Evolutionary conservation across 306 rosid species (phyloP).

Genomic region (Arachis hypogaea): DNA sequence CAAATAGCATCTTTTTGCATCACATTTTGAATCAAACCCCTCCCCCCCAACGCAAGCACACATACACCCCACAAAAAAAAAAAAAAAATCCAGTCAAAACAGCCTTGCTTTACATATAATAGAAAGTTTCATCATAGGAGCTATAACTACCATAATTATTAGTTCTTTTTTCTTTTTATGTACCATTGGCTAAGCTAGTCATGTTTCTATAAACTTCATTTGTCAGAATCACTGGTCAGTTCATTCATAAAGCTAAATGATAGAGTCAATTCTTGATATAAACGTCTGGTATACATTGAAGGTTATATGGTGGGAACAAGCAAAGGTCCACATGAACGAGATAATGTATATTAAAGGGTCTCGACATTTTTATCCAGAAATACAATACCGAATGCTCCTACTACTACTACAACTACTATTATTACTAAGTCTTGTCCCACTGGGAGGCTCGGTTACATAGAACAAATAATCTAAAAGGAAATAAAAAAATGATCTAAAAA

Average conservation of each 20-base stretch:
- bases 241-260: not conserved
- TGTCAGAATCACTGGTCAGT: not conserved
- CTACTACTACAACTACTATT: too few species aligned
- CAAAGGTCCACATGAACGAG: not conserved
- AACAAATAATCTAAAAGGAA: too few species aligned
- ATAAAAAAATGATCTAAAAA: not conserved
- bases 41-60: too few species aligned
- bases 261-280: not conserved
- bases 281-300: not conserved
- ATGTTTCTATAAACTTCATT: constrained; percentile 6
- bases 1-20: not conserved
- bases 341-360: not conserved
- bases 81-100: not conserved
- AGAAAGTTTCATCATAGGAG: too few species aligned
- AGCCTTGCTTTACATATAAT: not conserved
- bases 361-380: too few species aligned
- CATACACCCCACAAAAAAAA: not conserved
- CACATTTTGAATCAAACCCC: not conserved
- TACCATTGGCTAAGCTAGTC: not conserved
- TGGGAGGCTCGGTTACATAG: too few species aligned
- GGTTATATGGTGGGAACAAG: not conserved
- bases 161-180: too few species aligned
- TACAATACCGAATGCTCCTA: too few species aligned
- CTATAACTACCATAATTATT: too few species aligned
- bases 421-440: too few species aligned